Evolutionary conservation across 306 rosid genomes (phyloP), one percentile per base, ranked within the genome.

Genomic region (Herpetospermum pedunculosum): DNA sequence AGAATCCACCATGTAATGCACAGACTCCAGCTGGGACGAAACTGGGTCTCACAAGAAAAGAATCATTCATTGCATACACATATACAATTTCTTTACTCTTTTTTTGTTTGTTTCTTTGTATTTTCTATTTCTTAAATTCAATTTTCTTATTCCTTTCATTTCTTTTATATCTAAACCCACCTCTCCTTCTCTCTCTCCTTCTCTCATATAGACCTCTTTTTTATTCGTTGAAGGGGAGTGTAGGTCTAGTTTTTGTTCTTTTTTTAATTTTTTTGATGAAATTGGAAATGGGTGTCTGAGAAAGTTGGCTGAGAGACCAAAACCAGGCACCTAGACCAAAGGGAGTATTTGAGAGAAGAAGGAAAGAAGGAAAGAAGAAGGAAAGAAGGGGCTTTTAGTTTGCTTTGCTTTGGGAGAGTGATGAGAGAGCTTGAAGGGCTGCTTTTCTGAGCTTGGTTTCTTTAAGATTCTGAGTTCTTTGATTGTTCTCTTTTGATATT

Each of bases 31-130:
- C 78, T 62, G 78, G 67, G 53, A 46, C 12, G 67, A 74, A 62
- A 63, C 78, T 75, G 73, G 78, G 78, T 75, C 78, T 75, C 78
- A 48, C 73, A 75, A 75, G 78, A 62, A 75, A 75, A 75, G 78
- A 75, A 75, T 75, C 78, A 75, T 58, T 59, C 69, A 58, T 74
- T 74, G 55, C 77, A 74, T 70, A 59, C 65, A 43, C 40, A 54
- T 50, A 28, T 40, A 46, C 43, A 46, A 47, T 40, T 70, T 70
- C 57, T 70, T 41, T 46, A 15, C 26, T 18, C 10, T 29, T 70
- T 23, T 23, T 26, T 74, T 72, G 34, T 13, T 48, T 6, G 6
- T 6, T 37, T 23, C 3, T 11, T 57, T 25, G 38, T 12, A 1
- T 38, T 62, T 30, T 25, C 18, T 52, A 13, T 60, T 46, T 73